A percentile compares a stretch with the other conserved stretches of the same genome.
These are phyloP conservation scores for Leccinum uliginosum DNA, from an alignment of 768 basidiomycete genomes.

Conservation along the genomic window DNA sequence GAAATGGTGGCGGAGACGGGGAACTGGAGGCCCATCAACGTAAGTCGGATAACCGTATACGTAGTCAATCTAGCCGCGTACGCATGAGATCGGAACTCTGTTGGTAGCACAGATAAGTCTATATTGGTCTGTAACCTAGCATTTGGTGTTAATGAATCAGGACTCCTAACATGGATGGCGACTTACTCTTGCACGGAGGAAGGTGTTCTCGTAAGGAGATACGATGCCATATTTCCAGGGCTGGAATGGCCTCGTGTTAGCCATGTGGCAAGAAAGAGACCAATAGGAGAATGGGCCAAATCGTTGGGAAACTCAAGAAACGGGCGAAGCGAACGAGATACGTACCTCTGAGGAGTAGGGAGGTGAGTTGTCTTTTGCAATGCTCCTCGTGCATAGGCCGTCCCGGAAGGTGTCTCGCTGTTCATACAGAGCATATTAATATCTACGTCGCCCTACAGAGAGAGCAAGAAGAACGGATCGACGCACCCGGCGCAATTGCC, in stretches of 20 bases:
- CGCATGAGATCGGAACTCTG: conserved; percentile 20
- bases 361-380: conserved; percentile 22
- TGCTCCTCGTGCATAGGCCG: not conserved
- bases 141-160: not conserved
- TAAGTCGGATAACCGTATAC: not conserved
- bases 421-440: not conserved
- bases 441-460: not conserved
- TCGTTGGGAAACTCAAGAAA: not conserved
- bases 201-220: conserved; percentile 22
- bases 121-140: conserved; percentile 7
- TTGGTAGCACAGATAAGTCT: conserved; percentile 16
- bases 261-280: not conserved
- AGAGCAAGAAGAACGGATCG: not conserved
- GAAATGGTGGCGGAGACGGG: conserved; percentile 17
- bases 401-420: conserved; percentile 10
- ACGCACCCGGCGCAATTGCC: conserved; percentile 14
- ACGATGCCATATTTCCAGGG: conserved; percentile 31
- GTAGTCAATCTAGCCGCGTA: conserved; percentile 11
- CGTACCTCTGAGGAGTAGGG: conserved; percentile 31
- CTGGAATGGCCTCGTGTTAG: conserved; percentile 23
- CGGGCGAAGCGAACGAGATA: not conserved
- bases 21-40: conserved; percentile 7
- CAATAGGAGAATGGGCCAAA: not conserved
- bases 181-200: conserved; percentile 19
- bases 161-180: not conserved